Evolutionary conservation across 2,329 filamentous ascomycete species (phyloP).

Genomic region (Pochonia chlamydosporia): DNA sequence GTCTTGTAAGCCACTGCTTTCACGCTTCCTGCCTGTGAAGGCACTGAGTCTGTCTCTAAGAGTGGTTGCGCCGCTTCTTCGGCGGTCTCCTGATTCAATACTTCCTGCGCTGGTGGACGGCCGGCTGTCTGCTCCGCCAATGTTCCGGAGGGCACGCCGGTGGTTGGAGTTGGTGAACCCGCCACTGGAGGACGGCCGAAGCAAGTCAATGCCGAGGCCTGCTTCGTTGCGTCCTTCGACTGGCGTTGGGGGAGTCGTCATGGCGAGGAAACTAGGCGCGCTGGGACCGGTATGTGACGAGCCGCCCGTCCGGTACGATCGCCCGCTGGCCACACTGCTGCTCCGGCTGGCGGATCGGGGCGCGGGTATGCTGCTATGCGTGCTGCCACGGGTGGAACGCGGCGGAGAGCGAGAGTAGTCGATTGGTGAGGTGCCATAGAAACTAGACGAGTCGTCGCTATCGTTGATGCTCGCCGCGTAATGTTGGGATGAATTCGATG

Average conservation of each 20-base stretch:
- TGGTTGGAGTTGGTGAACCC: constrained; percentile 18
- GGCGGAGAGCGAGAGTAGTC: constrained; percentile 57
- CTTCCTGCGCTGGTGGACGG: constrained; percentile 27
- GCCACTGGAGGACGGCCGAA: constrained; percentile 27
- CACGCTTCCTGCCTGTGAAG: constrained; percentile 23
- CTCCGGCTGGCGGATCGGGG: constrained; percentile 43
- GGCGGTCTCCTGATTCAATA: constrained; percentile 17
- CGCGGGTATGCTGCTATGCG: constrained; percentile 40
- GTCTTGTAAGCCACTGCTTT: constrained; percentile 13
- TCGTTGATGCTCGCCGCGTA: constrained; percentile 39
- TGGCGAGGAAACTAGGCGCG: constrained; percentile 37
- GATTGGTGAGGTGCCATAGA: constrained; percentile 46
- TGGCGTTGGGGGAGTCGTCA: constrained; percentile 40
- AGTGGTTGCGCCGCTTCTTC: constrained; percentile 23
- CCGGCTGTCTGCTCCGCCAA: constrained; percentile 16
- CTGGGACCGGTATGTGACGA: constrained; percentile 19
- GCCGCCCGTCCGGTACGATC: constrained; percentile 33
- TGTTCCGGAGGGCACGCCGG: constrained; percentile 11
- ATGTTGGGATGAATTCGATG: constrained; percentile 28
- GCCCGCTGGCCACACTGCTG: constrained; percentile 45
- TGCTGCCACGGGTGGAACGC: constrained; percentile 42
- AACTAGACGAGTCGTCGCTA: constrained; percentile 52
- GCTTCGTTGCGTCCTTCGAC: constrained; percentile 20
- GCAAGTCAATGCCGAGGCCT: constrained; percentile 22
- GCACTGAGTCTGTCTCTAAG: constrained; percentile 30